These are phyloP conservation scores for Venturia oleaginea DNA, from an alignment of 2,329 filamentous ascomycete genomes.

Conservation along the genomic window DNA sequence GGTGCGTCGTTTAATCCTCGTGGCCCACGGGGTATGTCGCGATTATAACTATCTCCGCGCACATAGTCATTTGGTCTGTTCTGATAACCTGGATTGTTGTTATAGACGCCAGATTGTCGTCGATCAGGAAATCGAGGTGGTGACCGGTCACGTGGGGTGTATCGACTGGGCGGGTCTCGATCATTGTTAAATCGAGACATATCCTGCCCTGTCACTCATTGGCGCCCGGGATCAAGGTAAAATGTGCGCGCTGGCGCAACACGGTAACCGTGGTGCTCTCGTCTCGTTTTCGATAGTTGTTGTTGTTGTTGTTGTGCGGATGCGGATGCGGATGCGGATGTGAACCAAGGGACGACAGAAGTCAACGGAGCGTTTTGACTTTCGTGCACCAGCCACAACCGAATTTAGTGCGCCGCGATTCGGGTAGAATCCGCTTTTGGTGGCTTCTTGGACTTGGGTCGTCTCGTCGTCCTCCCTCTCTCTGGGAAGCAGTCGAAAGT, in stretches of 20 bases:
- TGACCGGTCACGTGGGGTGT: constrained; percentile 6
- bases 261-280: background rate
- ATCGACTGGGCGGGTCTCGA: constrained; percentile 6
- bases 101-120: background rate
- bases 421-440: constrained; percentile 1
- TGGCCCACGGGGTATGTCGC: constrained; percentile 11
- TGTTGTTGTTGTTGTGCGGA: constrained; percentile 3
- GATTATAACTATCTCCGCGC: background rate
- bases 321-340: background rate
- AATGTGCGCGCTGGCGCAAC: background rate
- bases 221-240: background rate
- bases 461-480: background rate
- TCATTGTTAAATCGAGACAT: constrained; percentile 7
- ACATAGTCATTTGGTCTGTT: background rate
- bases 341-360: background rate
- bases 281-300: background rate
- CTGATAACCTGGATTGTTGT: background rate
- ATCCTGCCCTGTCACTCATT: background rate
- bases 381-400: background rate
- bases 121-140: constrained; percentile 8
- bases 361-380: background rate
- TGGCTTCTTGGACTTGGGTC: background rate
- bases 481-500: background rate
- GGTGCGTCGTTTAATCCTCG: constrained; percentile 1
- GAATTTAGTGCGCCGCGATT: constrained; percentile 5